These are phyloP conservation scores for Trichoderma parareesei DNA, from an alignment of 495 filamentous ascomycete genomes.

Conservation along the genomic window DNA sequence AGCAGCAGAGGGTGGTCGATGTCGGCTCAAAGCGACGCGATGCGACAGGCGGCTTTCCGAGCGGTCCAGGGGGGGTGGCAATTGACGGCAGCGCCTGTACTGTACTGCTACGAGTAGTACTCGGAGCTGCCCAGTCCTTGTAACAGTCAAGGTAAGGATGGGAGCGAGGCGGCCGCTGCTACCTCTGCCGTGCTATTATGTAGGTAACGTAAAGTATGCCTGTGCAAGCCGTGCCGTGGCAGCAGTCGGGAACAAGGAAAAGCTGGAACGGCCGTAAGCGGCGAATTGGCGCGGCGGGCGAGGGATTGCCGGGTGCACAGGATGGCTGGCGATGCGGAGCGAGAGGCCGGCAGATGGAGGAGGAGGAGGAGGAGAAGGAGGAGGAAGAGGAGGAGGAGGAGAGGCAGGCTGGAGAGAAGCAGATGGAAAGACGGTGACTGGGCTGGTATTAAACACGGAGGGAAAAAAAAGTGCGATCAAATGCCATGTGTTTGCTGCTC, in stretches of 20 bases:
- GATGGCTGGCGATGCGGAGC: background rate
- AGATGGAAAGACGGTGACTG: conserved; percentile 4
- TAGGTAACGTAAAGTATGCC: too few species aligned
- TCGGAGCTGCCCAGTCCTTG: too few species aligned
- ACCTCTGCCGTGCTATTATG: too few species aligned
- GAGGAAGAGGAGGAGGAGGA: background rate
- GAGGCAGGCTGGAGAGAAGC: background rate
- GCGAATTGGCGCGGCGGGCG: background rate
- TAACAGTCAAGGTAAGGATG: too few species aligned
- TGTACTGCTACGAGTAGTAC: too few species aligned
- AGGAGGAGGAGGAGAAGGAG: background rate
- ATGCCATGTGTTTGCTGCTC: conserved; percentile 7
- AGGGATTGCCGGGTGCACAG: background rate
- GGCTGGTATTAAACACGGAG: background rate
- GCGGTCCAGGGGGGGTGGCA: conserved; percentile 4
- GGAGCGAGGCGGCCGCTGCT: too few species aligned
- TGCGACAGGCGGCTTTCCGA: conserved; percentile 5
- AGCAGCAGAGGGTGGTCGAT: conserved; percentile 3
- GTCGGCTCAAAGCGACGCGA: conserved; percentile 9
- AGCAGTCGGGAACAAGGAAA: background rate
- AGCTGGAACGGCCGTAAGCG: background rate
- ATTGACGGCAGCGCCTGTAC: conserved; percentile 3
- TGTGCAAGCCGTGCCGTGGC: too few species aligned
- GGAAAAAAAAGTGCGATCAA: conserved; percentile 10
- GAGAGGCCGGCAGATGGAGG: background rate